These are phyloP conservation scores for Apiospora kogelbergensis DNA, from an alignment of 2,329 filamentous ascomycete genomes.

Conservation along the genomic window DNA sequence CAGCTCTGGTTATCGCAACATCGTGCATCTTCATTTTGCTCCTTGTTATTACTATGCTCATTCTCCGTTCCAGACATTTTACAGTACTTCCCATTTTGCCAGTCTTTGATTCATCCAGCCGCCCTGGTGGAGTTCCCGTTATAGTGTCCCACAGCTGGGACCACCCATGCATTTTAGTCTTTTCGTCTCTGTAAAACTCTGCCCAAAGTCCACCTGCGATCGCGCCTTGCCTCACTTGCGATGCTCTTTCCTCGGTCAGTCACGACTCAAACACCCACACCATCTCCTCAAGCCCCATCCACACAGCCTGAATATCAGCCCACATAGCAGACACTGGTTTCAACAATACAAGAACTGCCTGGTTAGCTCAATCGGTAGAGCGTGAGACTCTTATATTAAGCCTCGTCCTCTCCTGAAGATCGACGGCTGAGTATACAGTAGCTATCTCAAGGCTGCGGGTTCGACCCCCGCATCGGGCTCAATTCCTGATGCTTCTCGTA, in stretches of 20 bases:
- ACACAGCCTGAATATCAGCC: neutral
- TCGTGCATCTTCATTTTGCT: neutral
- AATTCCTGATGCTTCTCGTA: constrained; percentile 26
- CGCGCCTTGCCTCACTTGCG: neutral
- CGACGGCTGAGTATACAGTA: neutral
- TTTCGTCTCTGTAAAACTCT: neutral
- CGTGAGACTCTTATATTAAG: constrained; percentile 60
- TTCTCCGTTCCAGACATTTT: neutral
- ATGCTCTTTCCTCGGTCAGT: neutral
- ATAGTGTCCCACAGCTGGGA: neutral
- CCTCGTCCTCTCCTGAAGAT: neutral
- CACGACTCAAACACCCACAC: neutral
- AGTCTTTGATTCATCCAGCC: neutral
- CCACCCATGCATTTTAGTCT: constrained; percentile 1
- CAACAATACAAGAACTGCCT: constrained; percentile 28
- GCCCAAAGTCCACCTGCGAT: neutral
- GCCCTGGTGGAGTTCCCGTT: neutral
- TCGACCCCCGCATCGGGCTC: constrained; percentile 44
- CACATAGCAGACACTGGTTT: neutral
- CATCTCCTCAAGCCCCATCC: neutral
- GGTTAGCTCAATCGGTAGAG: constrained; percentile 70
- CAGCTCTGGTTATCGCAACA: neutral
- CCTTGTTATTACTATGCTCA: no score
- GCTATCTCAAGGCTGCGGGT: constrained; percentile 9
- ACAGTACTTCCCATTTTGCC: no score